Evolutionary conservation across 345 rosid species (phyloP).

Genomic region (Raphanus sativus): DNA sequence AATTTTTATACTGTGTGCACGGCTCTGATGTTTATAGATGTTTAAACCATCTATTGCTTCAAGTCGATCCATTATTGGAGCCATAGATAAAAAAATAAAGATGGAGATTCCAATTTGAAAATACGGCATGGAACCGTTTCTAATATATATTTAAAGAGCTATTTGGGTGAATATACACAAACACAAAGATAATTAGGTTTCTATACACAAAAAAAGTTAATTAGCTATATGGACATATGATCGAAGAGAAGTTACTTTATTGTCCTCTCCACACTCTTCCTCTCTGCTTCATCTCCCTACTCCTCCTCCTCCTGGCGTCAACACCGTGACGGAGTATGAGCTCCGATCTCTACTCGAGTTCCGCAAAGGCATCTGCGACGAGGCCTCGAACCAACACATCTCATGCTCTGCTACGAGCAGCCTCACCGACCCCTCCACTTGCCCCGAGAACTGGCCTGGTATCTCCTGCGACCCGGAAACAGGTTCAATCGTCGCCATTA

Average conservation of each 20-base stretch:
- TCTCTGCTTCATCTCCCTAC: too few relatives aligned
- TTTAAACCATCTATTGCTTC: too few relatives aligned
- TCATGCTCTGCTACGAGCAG: slow-evolving; percentile 50
- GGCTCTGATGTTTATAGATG: too few relatives aligned
- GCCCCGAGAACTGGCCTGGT: slow-evolving; percentile 32
- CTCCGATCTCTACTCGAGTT: slow-evolving; percentile 72
- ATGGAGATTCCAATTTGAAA: slow-evolving; percentile 11
- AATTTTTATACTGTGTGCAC: too few relatives aligned
- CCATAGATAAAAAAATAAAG: too few relatives aligned
- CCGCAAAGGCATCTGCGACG: slow-evolving; percentile 69
- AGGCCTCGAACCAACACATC: slow-evolving; percentile 44
- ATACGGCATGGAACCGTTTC: slow-evolving; percentile 3
- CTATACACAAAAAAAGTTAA: too few relatives aligned
- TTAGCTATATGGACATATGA: too few relatives aligned
- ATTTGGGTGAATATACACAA: too few relatives aligned
- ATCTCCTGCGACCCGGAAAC: slow-evolving; percentile 51
- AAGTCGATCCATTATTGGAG: too few relatives aligned
- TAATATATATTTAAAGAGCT: too few relatives aligned
- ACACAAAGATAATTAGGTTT: too few relatives aligned
- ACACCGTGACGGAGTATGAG: slow-evolving; percentile 55
- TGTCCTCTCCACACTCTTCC: slow-evolving; percentile 11
- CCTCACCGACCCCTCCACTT: slow-evolving; percentile 39
- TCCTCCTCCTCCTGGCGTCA: slow-evolving; percentile 13
- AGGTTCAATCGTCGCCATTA: slow-evolving; percentile 52
- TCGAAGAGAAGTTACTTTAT: too few relatives aligned